phyloP scores from a whole-genome alignment of 208 protist genomes.

The Vickermania ingenoplastis region DNA sequence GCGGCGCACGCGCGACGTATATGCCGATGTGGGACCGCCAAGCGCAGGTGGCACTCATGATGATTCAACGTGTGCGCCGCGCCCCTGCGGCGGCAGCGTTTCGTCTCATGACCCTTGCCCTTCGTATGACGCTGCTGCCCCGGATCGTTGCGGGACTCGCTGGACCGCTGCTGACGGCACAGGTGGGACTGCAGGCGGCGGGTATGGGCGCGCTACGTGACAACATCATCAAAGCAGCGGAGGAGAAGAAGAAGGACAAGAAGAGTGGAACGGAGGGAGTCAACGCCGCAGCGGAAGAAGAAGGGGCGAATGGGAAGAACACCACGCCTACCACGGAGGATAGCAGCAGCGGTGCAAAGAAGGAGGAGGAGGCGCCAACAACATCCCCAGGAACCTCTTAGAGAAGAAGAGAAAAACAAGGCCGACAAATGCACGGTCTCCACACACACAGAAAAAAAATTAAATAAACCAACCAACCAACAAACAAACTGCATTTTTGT shows the following conservation, averaged over 20 bases:
- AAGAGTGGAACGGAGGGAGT: neutral
- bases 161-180: constrained; percentile 62
- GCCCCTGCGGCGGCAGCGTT: constrained; percentile 78
- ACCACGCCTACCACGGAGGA: neutral
- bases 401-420: too few relatives aligned
- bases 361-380: too few relatives aligned
- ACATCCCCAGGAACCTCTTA: too few relatives aligned
- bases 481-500: too few relatives aligned
- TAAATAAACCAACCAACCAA: too few relatives aligned
- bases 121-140: constrained; percentile 70
- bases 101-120: constrained; percentile 59
- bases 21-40: constrained; percentile 71
- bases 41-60: constrained; percentile 65
- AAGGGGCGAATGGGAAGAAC: neutral
- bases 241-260: constrained; percentile 5
- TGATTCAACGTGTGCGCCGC: constrained; percentile 60
- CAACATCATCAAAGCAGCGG: constrained; percentile 6
- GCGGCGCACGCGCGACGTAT: constrained; percentile 20
- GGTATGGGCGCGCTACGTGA: constrained; percentile 5
- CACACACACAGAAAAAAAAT: too few relatives aligned
- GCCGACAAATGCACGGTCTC: too few relatives aligned
- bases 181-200: constrained; percentile 31
- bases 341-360: too few relatives aligned
- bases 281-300: neutral
- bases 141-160: constrained; percentile 32